A percentile compares a stretch with the other conserved stretches of the same genome.
These are phyloP conservation scores for Termitomyces sp. DNA, from an alignment of 768 basidiomycete genomes.

Conservation along the genomic window DNA sequence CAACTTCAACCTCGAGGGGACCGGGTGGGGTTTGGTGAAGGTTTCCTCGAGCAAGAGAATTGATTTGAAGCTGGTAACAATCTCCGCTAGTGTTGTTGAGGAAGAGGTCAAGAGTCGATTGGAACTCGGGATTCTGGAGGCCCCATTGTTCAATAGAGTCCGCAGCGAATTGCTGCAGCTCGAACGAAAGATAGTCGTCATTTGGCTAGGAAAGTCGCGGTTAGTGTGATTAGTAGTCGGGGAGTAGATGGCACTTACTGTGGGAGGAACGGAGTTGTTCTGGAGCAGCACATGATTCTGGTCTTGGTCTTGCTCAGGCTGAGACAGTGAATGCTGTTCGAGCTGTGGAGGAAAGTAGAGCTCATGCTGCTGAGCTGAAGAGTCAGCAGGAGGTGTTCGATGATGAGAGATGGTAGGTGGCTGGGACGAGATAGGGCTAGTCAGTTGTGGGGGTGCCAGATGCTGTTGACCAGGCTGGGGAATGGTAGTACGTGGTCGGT, in stretches of 20 bases:
- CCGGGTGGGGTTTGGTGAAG: slow-evolving; percentile 6
- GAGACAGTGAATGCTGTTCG: background rate
- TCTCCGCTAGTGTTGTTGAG: slow-evolving; percentile 8
- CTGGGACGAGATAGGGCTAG: background rate
- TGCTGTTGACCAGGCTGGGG: background rate
- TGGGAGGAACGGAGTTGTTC: background rate
- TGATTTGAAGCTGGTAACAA: slow-evolving; percentile 11
- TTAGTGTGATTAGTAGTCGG: background rate
- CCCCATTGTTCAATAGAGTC: slow-evolving; percentile 8
- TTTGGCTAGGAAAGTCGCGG: background rate
- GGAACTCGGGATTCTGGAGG: slow-evolving; percentile 7
- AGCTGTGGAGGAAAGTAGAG: slow-evolving; percentile 2
- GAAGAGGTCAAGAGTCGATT: slow-evolving; percentile 10
- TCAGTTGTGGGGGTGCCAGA: background rate
- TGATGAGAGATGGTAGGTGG: background rate
- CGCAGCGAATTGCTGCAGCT: slow-evolving; percentile 8
- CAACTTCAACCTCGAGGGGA: slow-evolving; percentile 12
- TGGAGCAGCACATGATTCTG: slow-evolving; percentile 6
- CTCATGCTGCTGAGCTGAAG: background rate
- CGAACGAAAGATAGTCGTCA: slow-evolving; percentile 4
- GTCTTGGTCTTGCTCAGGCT: background rate
- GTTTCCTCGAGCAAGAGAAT: slow-evolving; percentile 1
- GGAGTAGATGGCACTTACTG: background rate
- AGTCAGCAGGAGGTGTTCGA: background rate
- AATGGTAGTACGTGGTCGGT: slow-evolving; percentile 1